Evolutionary conservation across 805 yeast genomes (phyloP), one percentile per base, ranked within the genome.

Genomic region (Candida manassasensis): DNA sequence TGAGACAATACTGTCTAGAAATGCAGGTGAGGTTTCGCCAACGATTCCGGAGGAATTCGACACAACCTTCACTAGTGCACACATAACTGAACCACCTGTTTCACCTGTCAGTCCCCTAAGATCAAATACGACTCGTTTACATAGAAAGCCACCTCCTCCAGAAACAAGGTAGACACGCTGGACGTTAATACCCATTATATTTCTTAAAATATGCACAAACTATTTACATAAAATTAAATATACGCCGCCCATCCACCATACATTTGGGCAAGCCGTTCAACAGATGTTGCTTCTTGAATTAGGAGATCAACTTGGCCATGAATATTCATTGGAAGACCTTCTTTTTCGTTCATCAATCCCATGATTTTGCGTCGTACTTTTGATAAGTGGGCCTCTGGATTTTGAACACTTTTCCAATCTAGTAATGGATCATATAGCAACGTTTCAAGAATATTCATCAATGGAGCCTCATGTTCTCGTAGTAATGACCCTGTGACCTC

Each of bases 231-330:
- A 11, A 21, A 22, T 35, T 43, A 61, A 13, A 59, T 40, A 42
- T 61, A 64, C 6, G 71, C 63, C 4, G 68, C 59, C 99, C 99
- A 93, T 3, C 99, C 99, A 17, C 84, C 78, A 57, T 86, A 93
- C 98, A 93, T 90, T 45, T 73, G 82, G 19, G 85, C 70, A 28
- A 93, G 59, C 43, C 81, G 80, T 30, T 79, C 85, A 4, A 65
- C 65, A 2, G 86, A 78, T 0, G 84, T 73, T 0, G 97, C 93
- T 42, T 82, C 84, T 46, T 83, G 86, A 21, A 90, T 84, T 41
- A 93, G 69, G 19, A 84, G 79, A 50, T 93, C 97, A 1, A 88
- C 96, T 51, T 90, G 96, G 0, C 96, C 97, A 29, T 83, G 81
- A 3, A 89, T 84, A 60, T 95, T 86, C 64, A 93, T 76, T 0